Percentiles rank a stretch among this genome's conserved stretches.
Conservation (phyloP, 345 rosid genomes). For the Populus deltoides region DNA sequence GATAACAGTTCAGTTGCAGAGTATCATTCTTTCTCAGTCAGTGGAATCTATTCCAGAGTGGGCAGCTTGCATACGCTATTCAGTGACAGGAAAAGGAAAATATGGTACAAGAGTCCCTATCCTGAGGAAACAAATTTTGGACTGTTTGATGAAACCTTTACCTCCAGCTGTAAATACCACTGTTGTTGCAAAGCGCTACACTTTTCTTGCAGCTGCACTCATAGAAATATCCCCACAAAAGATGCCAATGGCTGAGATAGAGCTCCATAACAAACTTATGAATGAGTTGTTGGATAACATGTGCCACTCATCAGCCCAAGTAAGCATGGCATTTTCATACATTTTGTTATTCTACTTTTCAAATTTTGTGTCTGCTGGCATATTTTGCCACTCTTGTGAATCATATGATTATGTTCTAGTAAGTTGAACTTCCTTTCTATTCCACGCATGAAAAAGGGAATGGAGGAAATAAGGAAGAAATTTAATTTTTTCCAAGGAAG, state of each 20-base stretch:
- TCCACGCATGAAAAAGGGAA: background rate
- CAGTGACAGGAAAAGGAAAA: conserved; percentile 98
- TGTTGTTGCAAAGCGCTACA: conserved; percentile 89
- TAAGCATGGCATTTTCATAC: conserved; percentile 35
- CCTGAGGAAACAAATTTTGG: conserved; percentile 76
- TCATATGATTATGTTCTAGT: background rate
- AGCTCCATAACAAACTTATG: conserved; percentile 65
- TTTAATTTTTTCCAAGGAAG: background rate
- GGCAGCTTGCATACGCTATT: conserved; percentile 97
- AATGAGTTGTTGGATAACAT: conserved; percentile 75
- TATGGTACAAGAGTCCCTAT: conserved; percentile 73
- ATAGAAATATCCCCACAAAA: conserved; percentile 82
- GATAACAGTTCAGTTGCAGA: conserved; percentile 83
- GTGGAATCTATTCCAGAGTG: conserved; percentile 96
- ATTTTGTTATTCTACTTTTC: background rate
- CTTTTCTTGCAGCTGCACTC: conserved; percentile 87
- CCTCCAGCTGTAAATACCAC: conserved; percentile 81
- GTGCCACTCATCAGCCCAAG: conserved; percentile 98
- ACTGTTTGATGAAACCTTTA: conserved; percentile 72
- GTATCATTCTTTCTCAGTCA: conserved; percentile 72
- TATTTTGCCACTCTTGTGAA: background rate
- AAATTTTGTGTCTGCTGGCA: background rate
- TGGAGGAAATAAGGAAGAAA: background rate
- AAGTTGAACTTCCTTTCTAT: background rate
- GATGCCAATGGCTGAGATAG: conserved; percentile 72